Evolutionary conservation across 2,329 filamentous ascomycete genomes (phyloP).

Genomic region (Clonostachys byssicola): DNA sequence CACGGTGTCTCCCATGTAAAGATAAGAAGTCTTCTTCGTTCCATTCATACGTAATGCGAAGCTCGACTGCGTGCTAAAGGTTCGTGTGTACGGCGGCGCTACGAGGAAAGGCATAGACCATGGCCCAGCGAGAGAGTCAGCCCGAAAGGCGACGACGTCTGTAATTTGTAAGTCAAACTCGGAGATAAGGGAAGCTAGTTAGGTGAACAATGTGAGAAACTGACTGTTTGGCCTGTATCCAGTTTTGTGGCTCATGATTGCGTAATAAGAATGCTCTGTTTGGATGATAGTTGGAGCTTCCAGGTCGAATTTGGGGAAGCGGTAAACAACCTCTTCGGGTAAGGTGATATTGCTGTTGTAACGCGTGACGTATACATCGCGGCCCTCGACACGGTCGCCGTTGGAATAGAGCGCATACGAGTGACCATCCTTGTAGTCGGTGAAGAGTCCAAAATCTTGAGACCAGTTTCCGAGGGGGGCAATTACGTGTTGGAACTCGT

Average conservation of each 20-base stretch:
- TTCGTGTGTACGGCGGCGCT: conserved; percentile 42
- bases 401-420: conserved; percentile 57
- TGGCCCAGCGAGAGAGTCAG: conserved; percentile 39
- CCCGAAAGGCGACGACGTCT: conserved; percentile 49
- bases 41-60: conserved; percentile 42
- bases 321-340: conserved; percentile 45
- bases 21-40: conserved; percentile 40
- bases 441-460: conserved; percentile 58
- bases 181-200: conserved; percentile 1
- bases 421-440: conserved; percentile 52
- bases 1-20: conserved; percentile 31
- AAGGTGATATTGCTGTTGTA: conserved; percentile 48
- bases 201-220: fast-evolving
- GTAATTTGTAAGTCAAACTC: conserved; percentile 2
- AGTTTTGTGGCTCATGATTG: conserved; percentile 60
- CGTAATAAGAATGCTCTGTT: conserved; percentile 55
- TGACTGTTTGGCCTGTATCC: conserved; percentile 54
- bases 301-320: conserved; percentile 55
- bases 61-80: conserved; percentile 46
- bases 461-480: conserved; percentile 58
- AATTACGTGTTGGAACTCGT: conserved; percentile 47
- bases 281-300: conserved; percentile 58
- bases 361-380: conserved; percentile 51
- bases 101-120: conserved; percentile 50
- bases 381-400: conserved; percentile 47